Evolutionary conservation across 2,329 filamentous ascomycete species (phyloP).

Genomic region (Pseudocercospora eumusae): DNA sequence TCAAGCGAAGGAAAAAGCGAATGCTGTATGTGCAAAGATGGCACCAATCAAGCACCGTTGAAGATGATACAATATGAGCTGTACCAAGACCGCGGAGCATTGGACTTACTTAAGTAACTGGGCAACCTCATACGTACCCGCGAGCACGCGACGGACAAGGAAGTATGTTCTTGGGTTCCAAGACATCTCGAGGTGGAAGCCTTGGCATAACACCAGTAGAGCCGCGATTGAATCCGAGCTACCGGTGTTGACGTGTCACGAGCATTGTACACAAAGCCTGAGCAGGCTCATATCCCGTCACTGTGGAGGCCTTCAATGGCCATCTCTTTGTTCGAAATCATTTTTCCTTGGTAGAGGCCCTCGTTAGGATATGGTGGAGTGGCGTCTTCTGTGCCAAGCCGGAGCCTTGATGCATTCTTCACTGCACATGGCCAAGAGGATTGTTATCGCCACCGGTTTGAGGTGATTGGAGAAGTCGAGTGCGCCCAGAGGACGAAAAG

Average conservation of each 20-base stretch:
- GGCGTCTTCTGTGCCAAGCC: constrained; percentile 7
- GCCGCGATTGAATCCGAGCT: constrained; percentile 1
- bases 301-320: not conserved
- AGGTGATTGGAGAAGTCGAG: not conserved
- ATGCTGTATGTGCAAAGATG: constrained; percentile 12
- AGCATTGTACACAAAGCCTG: constrained; percentile 1
- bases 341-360: not conserved
- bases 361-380: constrained; percentile 6
- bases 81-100: constrained; percentile 15
- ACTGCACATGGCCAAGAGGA: constrained; percentile 2
- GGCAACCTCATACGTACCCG: constrained; percentile 3
- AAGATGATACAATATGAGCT: constrained; percentile 16
- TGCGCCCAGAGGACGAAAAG: not conserved
- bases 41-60: constrained; percentile 2
- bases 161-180: constrained; percentile 25
- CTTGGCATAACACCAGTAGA: constrained; percentile 19
- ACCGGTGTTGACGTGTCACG: constrained; percentile 1
- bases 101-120: constrained; percentile 17
- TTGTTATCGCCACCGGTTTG: not conserved
- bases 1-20: constrained; percentile 19
- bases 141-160: constrained; percentile 22
- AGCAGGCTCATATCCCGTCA: not conserved
- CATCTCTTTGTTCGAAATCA: not conserved
- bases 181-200: constrained; percentile 18
- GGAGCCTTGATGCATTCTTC: constrained; percentile 1